A percentile compares a stretch with the other conserved stretches of the same genome.
phyloP scores from a whole-genome alignment of 768 basidiomycete species.

The Mrakia hoshinonis region DNA sequence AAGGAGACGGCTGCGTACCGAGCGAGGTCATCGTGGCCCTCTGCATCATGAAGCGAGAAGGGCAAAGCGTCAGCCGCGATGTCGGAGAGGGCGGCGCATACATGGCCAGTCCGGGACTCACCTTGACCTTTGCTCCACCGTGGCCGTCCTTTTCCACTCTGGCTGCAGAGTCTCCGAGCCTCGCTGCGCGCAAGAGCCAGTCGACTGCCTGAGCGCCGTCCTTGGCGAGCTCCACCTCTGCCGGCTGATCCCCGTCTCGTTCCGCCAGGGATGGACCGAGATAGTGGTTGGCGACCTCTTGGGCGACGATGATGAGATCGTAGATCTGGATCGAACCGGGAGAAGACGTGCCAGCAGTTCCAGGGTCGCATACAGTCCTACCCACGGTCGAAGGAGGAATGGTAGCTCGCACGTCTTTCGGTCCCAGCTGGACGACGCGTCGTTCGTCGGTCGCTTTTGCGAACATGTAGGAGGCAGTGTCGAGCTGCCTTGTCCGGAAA shows the following conservation, averaged over 20 bases:
- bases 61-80: neutral
- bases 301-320: slow-evolving; percentile 10
- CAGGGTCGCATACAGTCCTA: neutral
- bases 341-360: neutral
- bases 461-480: slow-evolving; percentile 24
- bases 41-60: neutral
- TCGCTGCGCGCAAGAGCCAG: slow-evolving; percentile 9
- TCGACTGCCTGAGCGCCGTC: slow-evolving; percentile 7
- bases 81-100: neutral
- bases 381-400: neutral
- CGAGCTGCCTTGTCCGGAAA: slow-evolving; percentile 3
- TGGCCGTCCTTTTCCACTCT: neutral
- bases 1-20: neutral
- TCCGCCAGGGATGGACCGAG: neutral
- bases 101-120: neutral
- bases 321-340: neutral
- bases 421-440: slow-evolving; percentile 4
- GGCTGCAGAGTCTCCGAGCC: slow-evolving; percentile 6
- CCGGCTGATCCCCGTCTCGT: neutral
- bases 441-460: slow-evolving; percentile 18
- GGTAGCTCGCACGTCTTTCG: slow-evolving; percentile 2
- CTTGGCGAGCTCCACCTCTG: slow-evolving; percentile 2
- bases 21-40: slow-evolving; percentile 15
- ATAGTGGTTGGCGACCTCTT: slow-evolving; percentile 4
- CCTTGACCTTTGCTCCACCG: neutral